Evolutionary conservation across 1,139 yeast genomes (phyloP).

Genomic region (Zygosaccharomyces pseudobailii): DNA sequence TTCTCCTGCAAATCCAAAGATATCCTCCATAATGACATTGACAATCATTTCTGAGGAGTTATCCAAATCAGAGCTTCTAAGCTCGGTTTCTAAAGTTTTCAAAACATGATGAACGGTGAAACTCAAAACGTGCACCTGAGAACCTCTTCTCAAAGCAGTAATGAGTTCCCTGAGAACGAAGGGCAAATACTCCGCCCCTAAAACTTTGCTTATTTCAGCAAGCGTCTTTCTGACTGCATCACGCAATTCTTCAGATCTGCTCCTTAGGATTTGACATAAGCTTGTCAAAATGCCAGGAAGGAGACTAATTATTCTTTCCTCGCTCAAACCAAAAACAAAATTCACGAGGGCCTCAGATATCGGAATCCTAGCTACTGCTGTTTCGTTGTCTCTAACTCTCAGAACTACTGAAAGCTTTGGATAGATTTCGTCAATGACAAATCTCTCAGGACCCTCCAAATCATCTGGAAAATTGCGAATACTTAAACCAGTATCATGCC

Average conservation of each 20-base stretch:
- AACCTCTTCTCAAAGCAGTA: constrained; percentile 78
- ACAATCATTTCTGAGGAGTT: constrained; percentile 58
- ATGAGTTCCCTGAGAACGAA: constrained; percentile 75
- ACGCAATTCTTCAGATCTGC: constrained; percentile 82
- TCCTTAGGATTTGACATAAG: constrained; percentile 81
- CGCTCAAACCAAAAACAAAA: constrained; percentile 59
- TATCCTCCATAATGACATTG: constrained; percentile 82
- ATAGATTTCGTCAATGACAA: constrained; percentile 53
- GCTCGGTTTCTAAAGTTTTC: constrained; percentile 43
- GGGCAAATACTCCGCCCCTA: constrained; percentile 71
- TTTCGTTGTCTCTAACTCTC: constrained; percentile 66
- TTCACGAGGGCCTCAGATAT: constrained; percentile 78
- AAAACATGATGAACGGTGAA: constrained; percentile 76
- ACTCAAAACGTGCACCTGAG: constrained; percentile 91
- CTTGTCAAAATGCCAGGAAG: constrained; percentile 81
- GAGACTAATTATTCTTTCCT: constrained; percentile 49
- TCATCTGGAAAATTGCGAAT: constrained; percentile 37
- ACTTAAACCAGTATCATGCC: constrained; percentile 11
- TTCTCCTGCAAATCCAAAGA: constrained; percentile 87
- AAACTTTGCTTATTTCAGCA: constrained; percentile 54
- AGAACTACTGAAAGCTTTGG: constrained; percentile 60
- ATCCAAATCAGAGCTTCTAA: constrained; percentile 72
- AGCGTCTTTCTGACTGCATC: constrained; percentile 79
- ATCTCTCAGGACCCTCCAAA: constrained; percentile 46
- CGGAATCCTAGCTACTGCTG: constrained; percentile 70